Percentiles rank a stretch among this genome's conserved stretches.
These are phyloP conservation scores for Herpetospermum pedunculosum DNA, from an alignment of 306 rosid species.

Conservation along the genomic window DNA sequence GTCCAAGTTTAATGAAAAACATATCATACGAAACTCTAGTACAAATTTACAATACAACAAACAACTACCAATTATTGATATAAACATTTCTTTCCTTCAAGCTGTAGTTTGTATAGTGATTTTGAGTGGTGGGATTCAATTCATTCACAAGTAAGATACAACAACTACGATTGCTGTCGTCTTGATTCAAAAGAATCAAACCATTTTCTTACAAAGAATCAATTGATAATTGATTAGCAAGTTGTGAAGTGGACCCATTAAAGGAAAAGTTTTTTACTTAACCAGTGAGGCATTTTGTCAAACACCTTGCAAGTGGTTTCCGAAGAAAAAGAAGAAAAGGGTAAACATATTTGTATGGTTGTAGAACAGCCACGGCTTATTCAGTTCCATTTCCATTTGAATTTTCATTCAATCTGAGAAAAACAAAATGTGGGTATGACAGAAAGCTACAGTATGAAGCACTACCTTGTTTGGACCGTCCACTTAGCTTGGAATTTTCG, in stretches of 20 bases:
- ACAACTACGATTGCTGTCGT: not conserved
- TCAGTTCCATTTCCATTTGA: not conserved
- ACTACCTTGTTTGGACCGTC: conserved; percentile 5
- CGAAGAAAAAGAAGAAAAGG: not conserved
- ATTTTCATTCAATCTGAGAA: not conserved
- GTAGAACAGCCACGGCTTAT: not conserved
- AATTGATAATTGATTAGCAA: not conserved
- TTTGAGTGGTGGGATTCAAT: not conserved
- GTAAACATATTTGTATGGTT: not conserved
- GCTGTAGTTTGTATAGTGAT: not conserved
- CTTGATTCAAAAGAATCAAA: not conserved
- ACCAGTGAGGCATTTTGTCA: conserved; percentile 7
- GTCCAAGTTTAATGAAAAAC: not conserved
- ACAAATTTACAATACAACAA: not conserved
- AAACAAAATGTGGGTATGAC: not conserved
- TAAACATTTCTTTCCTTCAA: not conserved
- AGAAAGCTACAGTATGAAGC: not conserved
- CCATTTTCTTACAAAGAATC: not conserved
- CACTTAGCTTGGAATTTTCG: conserved; percentile 5
- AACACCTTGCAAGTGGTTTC: conserved; percentile 1
- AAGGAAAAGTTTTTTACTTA: not conserved
- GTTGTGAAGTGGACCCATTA: conserved; percentile 1
- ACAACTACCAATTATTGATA: not conserved
- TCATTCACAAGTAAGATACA: not conserved
- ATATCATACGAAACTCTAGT: not conserved